Percentiles rank a stretch among this genome's conserved stretches.
Conservation (phyloP, 768 basidiomycete genomes). For the Tephrocybe sp. region DNA sequence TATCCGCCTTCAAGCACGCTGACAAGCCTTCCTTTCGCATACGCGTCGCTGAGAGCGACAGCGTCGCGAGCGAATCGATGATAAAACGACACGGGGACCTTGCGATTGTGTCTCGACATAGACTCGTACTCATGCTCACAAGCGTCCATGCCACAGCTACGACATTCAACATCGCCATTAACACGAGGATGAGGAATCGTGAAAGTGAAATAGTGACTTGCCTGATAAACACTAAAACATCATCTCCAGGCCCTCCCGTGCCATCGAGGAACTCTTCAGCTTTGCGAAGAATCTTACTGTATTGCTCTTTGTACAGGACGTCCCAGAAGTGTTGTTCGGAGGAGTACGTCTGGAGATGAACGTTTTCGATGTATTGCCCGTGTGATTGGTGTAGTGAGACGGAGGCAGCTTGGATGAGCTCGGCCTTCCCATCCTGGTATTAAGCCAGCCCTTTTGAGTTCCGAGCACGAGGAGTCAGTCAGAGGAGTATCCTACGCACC, state of each 20-base stretch:
- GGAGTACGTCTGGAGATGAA: constrained; percentile 74
- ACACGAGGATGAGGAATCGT: neutral
- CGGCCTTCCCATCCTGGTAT: constrained; percentile 72
- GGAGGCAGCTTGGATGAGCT: constrained; percentile 84
- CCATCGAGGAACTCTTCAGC: constrained; percentile 69
- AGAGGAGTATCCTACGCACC: no score
- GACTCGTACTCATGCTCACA: constrained; percentile 86
- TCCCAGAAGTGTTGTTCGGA: constrained; percentile 76
- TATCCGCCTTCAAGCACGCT: constrained; percentile 96
- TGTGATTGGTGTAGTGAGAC: constrained; percentile 74
- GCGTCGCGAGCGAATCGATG: constrained; percentile 77
- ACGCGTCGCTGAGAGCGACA: constrained; percentile 56
- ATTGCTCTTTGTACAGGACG: constrained; percentile 65
- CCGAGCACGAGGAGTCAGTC: neutral
- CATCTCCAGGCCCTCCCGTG: constrained; percentile 63
- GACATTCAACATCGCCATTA: no score
- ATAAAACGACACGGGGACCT: constrained; percentile 85
- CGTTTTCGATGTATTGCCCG: constrained; percentile 84
- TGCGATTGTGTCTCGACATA: constrained; percentile 92
- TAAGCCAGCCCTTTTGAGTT: neutral
- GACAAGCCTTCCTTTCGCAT: constrained; percentile 68
- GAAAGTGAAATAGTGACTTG: constrained; percentile 23
- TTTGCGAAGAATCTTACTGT: constrained; percentile 56
- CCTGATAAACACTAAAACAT: constrained; percentile 88
- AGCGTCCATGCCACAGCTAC: constrained; percentile 92